Conservation (phyloP, 2,329 filamentous ascomycete species). For the Thelonectria olida region DNA sequence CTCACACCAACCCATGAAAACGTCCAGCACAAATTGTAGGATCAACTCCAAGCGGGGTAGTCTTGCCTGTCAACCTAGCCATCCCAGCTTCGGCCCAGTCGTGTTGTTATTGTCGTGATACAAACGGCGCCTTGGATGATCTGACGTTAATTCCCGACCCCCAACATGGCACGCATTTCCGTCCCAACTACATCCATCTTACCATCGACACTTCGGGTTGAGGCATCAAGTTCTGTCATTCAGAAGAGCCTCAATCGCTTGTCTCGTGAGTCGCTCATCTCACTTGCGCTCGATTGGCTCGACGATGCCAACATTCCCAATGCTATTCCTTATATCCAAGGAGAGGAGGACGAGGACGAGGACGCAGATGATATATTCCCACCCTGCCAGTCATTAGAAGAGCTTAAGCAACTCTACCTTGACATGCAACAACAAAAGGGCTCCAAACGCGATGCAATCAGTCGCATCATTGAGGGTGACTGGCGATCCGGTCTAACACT, state of each 20-base stretch:
- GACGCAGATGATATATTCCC: constrained; percentile 75
- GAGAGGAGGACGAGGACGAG: constrained; percentile 60
- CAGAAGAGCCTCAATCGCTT: constrained; percentile 74
- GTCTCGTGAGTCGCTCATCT: constrained; percentile 75
- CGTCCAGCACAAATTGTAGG: constrained; percentile 1
- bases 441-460: constrained; percentile 70
- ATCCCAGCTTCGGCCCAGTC: constrained; percentile 16
- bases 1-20: constrained; percentile 15
- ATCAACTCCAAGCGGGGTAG: constrained; percentile 9
- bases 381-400: constrained; percentile 70
- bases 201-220: constrained; percentile 75
- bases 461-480: constrained; percentile 73
- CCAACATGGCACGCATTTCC: constrained; percentile 64
- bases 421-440: constrained; percentile 68
- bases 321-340: constrained; percentile 52
- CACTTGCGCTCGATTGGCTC: constrained; percentile 81
- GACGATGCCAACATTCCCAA: constrained; percentile 70
- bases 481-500: constrained; percentile 72
- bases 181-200: constrained; percentile 78
- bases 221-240: constrained; percentile 70
- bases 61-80: not conserved
- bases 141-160: constrained; percentile 8
- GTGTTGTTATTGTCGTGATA: constrained; percentile 12
- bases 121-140: constrained; percentile 15
- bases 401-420: constrained; percentile 72